phyloP scores from a whole-genome alignment of 2,329 filamentous ascomycete genomes.

The Aureobasidium uvarum region DNA sequence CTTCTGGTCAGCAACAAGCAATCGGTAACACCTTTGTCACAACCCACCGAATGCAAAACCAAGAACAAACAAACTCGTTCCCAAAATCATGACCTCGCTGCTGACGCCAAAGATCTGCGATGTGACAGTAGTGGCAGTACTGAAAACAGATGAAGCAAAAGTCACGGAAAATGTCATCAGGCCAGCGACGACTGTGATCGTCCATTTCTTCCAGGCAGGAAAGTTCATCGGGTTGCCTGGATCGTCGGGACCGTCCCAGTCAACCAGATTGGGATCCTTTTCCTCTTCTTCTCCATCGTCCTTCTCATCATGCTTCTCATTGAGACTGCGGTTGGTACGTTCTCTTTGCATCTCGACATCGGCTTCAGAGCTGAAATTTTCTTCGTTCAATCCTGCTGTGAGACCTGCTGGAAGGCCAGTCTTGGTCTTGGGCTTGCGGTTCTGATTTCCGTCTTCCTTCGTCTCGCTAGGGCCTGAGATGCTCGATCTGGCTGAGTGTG shows the following conservation, averaged over 20 bases:
- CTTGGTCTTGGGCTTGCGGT: neutral
- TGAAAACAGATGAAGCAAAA: constrained; percentile 51
- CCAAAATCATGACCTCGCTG: constrained; percentile 32
- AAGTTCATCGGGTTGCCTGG: constrained; percentile 38
- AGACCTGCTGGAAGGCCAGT: constrained; percentile 15
- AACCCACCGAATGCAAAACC: constrained; percentile 33
- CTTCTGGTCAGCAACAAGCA: constrained; percentile 25
- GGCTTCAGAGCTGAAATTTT: constrained; percentile 1
- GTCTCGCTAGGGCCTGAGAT: neutral
- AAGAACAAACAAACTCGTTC: constrained; percentile 36
- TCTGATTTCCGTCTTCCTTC: constrained; percentile 1
- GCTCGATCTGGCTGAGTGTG: constrained; percentile 16
- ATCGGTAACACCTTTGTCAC: neutral
- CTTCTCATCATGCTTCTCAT: constrained; percentile 22
- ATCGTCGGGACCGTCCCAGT: constrained; percentile 35
- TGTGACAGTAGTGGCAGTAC: constrained; percentile 30
- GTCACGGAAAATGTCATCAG: constrained; percentile 75
- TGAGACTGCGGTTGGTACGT: neutral
- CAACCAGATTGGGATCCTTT: constrained; percentile 33
- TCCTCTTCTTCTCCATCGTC: constrained; percentile 27
- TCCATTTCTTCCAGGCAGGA: constrained; percentile 36
- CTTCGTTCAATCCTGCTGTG: constrained; percentile 9
- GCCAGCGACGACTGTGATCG: constrained; percentile 33
- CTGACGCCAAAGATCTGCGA: constrained; percentile 31
- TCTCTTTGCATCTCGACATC: constrained; percentile 25